phyloP scores from a whole-genome alignment of 148 eudicot genomes.

The Hydrangea macrophylla region DNA sequence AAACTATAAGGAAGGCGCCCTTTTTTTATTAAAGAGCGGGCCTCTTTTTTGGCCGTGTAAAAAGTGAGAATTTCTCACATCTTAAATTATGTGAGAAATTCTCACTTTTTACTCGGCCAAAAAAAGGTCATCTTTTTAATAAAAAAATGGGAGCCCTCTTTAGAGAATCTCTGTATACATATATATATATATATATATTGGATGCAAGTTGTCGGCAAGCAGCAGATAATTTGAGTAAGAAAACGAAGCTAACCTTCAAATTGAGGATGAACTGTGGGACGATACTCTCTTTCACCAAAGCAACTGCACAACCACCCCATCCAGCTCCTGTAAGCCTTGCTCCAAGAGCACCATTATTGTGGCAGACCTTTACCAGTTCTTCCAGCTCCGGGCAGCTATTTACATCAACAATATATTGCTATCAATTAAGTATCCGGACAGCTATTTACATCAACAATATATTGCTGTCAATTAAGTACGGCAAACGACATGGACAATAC shows the following conservation, averaged over 20 bases:
- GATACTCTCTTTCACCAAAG: constrained; percentile 72
- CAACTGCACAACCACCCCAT: constrained; percentile 98
- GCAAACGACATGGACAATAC: constrained; percentile 24
- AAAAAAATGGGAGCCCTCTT: too few species aligned
- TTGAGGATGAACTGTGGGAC: constrained; percentile 91
- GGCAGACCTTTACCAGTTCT: constrained; percentile 76
- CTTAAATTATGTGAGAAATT: too few species aligned
- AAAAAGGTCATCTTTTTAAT: too few species aligned
- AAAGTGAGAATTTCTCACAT: too few species aligned
- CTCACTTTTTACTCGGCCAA: too few species aligned
- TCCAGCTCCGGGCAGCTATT: constrained; percentile 86
- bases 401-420: neutral
- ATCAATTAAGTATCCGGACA: constrained; percentile 70
- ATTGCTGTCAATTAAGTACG: constrained; percentile 29
- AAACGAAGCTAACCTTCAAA: constrained; percentile 52
- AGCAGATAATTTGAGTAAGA: neutral
- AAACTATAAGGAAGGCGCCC: too few species aligned
- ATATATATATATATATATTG: neutral
- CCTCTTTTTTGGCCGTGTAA: too few species aligned
- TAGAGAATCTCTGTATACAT: too few species aligned
- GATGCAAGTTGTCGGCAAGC: neutral
- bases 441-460: constrained; percentile 24
- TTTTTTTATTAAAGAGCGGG: too few species aligned
- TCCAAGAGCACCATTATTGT: constrained; percentile 83
- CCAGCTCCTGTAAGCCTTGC: constrained; percentile 98